Base-by-base conservation (phyloP, 2,329 filamentous ascomycete species). In the Dactylellina sp. region DNA sequence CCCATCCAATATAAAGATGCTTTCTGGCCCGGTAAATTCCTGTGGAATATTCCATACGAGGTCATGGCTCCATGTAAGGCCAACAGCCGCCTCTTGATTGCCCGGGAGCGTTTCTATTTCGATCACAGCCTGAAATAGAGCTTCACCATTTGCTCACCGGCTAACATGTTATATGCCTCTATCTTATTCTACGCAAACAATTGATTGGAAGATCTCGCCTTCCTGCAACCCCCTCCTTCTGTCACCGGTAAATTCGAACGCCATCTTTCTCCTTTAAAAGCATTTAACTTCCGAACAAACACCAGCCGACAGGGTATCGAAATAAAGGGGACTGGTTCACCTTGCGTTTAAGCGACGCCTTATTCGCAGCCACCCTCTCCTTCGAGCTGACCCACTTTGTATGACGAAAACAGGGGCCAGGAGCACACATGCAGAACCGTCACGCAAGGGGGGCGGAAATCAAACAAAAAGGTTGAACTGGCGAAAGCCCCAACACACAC, bases 261-360 rank as follows among this genome's bases (percentile, higher is more conserved):
- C 60, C 49, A 55, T 47, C 20, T 22, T 44, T 18, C 24, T 53
- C 57, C 49, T 53, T 62, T 49, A 4, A 47, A 12, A 62, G 39
- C 42, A 32, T 39, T 59, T 63, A 63, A 57, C 59, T 46, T 71
- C 66, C 66, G 66, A 53, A 35, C 18, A 32, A 71, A 4, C 28
- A 49, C 66, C 47, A 25, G 56, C 65, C 32, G 49, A 56, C 53
- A 37, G 28, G 37, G 42, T 39, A 61, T 50, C 4, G 52, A 64
- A 72, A 59, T 63, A 64, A 65, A 65, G 44, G 46, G 55, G 53
- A 25, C 25, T 65, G 68, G 52, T 72, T 72, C 68, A 65, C 64
- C 68, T 72, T 72, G 60, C 68, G 68, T 47, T 65, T 72, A 72
- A 72, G 68, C 68, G 68, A 72, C 68, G 68, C 68, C 68, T 72